Conservation (phyloP, 305 asterid genomes). For the Fraxinus latifolia region DNA sequence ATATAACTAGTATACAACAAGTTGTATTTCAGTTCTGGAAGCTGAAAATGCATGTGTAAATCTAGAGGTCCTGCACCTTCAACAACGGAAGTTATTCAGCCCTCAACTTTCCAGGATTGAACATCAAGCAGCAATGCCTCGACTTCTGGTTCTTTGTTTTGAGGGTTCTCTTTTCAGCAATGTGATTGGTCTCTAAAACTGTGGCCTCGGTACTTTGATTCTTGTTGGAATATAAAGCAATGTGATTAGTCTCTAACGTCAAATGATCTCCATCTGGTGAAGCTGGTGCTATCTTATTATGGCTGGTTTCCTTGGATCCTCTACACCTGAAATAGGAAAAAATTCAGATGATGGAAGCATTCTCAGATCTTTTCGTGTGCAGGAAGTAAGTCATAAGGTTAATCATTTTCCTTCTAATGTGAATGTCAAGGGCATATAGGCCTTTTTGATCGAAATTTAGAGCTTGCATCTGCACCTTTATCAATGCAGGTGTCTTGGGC, state of each 20-base stretch:
- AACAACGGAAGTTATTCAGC: neutral
- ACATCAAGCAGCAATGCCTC: constrained; percentile 29
- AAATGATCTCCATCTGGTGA: constrained; percentile 42
- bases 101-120: constrained; percentile 9
- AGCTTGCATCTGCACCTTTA: neutral
- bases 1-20: neutral
- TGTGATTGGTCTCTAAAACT: constrained; percentile 7
- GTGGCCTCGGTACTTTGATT: constrained; percentile 17
- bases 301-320: constrained; percentile 51
- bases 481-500: neutral
- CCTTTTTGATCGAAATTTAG: neutral
- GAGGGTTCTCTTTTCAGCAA: constrained; percentile 3
- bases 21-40: neutral
- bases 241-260: constrained; percentile 7
- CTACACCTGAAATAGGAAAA: constrained; percentile 34
- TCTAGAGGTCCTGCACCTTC: neutral
- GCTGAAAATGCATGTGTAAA: neutral
- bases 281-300: constrained; percentile 54
- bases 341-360: neutral
- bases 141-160: constrained; percentile 24
- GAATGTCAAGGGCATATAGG: neutral
- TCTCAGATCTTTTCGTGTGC: neutral
- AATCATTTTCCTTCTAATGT: neutral
- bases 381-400: neutral
- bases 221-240: constrained; percentile 22